Evolutionary conservation across 1,139 yeast genomes (phyloP).

Genomic region (Pichia sp.): DNA sequence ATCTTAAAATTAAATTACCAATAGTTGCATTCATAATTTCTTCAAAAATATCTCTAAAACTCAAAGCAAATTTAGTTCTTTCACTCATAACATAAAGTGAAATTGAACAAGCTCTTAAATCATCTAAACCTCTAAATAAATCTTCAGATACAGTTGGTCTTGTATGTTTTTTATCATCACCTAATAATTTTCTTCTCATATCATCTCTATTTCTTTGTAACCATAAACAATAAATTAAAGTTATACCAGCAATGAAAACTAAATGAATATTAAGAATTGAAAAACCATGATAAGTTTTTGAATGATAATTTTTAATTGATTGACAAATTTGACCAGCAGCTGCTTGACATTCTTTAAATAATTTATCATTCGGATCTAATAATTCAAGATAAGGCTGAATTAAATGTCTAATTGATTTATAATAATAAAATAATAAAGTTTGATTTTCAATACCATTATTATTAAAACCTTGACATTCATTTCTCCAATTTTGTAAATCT

Average conservation of each 20-base stretch:
- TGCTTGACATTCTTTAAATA: slow-evolving; percentile 54
- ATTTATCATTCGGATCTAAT: slow-evolving; percentile 48
- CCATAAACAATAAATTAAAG: slow-evolving; percentile 56
- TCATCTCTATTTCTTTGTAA: slow-evolving; percentile 50
- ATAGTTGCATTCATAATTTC: slow-evolving; percentile 53
- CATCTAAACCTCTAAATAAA: slow-evolving; percentile 47
- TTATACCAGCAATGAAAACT: slow-evolving; percentile 56
- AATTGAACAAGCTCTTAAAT: slow-evolving; percentile 52
- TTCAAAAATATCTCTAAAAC: slow-evolving; percentile 56
- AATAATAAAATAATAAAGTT: slow-evolving; percentile 47
- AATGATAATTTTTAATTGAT: slow-evolving; percentile 50
- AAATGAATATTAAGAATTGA: slow-evolving; percentile 58
- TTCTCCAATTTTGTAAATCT: slow-evolving; percentile 46
- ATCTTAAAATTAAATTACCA: slow-evolving; percentile 45
- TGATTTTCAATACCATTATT: slow-evolving; percentile 42
- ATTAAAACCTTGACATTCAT: slow-evolving; percentile 38
- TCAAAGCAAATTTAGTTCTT: slow-evolving; percentile 49
- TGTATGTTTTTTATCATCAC: slow-evolving; percentile 48
- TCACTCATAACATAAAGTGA: slow-evolving; percentile 58
- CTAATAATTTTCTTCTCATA: slow-evolving; percentile 38
- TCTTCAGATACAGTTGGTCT: slow-evolving; percentile 47
- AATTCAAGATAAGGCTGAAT: slow-evolving; percentile 55
- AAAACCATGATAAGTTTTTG: slow-evolving; percentile 50
- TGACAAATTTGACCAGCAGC: slow-evolving; percentile 61
- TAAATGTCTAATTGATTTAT: slow-evolving; percentile 47